phyloP scores from a whole-genome alignment of 257 asterid species.

The Rubia yunnanensis region DNA sequence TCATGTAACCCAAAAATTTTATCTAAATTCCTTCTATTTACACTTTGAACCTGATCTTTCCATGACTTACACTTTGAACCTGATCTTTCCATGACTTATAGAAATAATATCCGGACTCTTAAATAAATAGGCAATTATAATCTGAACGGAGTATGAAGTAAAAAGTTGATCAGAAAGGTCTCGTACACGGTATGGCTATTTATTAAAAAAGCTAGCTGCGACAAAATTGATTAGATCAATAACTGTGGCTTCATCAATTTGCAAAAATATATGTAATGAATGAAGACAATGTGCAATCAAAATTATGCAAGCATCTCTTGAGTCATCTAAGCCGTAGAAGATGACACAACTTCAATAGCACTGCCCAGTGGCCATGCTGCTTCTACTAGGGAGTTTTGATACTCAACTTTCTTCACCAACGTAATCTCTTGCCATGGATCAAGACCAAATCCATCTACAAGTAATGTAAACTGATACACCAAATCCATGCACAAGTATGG shows the following conservation, averaged over 20 bases:
- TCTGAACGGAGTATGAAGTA: no score
- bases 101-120: no score
- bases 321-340: slow-evolving; percentile 16
- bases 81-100: no score
- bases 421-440: slow-evolving; percentile 34
- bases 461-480: slow-evolving; percentile 71
- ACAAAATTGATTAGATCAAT: not conserved
- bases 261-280: not conserved
- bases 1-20: no score
- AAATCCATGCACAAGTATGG: slow-evolving; percentile 98
- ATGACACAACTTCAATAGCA: slow-evolving; percentile 35
- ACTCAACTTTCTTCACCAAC: slow-evolving; percentile 36
- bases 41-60: no score
- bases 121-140: no score
- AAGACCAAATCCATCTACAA: slow-evolving; percentile 92
- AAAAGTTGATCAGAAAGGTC: not conserved
- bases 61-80: no score
- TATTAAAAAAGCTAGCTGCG: not conserved
- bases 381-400: slow-evolving; percentile 33
- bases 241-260: not conserved
- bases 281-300: not conserved
- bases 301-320: no score
- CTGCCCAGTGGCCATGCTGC: slow-evolving; percentile 49
- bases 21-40: no score
- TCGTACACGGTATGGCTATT: not conserved